These are phyloP conservation scores for Gossypium gossypioides DNA, from an alignment of 441 rosid genomes.

Conservation along the genomic window DNA sequence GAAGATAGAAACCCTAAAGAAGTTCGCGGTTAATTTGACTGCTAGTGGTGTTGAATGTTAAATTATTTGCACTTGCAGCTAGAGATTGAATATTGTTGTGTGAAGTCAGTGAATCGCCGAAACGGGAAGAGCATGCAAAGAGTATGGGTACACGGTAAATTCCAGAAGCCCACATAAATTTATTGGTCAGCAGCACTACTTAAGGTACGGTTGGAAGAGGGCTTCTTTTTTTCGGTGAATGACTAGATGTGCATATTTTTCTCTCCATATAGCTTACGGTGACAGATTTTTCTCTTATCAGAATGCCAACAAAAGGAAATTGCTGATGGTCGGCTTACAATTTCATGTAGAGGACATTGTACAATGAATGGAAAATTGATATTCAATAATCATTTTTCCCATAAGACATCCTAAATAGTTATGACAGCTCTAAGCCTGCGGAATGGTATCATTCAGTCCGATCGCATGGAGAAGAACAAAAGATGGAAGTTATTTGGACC, in stretches of 20 bases:
- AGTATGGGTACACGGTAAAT: slow-evolving; percentile 93
- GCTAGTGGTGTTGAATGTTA: neutral
- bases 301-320: neutral
- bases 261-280: slow-evolving; percentile 5
- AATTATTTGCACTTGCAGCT: slow-evolving; percentile 33
- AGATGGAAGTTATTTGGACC: neutral
- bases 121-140: slow-evolving; percentile 64
- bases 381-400: neutral
- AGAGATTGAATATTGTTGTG: slow-evolving; percentile 79
- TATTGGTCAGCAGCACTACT: neutral
- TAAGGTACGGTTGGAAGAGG: slow-evolving; percentile 10
- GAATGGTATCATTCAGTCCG: neutral
- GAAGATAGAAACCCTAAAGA: neutral
- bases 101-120: slow-evolving; percentile 57
- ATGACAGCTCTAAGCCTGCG: neutral
- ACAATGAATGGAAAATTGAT: neutral
- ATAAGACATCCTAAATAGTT: too few relatives aligned
- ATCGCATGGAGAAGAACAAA: neutral
- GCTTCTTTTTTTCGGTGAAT: neutral
- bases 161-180: slow-evolving; percentile 42
- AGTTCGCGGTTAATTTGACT: neutral
- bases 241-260: neutral
- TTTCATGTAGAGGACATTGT: neutral
- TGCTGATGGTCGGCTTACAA: neutral
- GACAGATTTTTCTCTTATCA: neutral